Conservation (phyloP, 495 filamentous ascomycete genomes). For the Penicillium dipodomyicola region DNA sequence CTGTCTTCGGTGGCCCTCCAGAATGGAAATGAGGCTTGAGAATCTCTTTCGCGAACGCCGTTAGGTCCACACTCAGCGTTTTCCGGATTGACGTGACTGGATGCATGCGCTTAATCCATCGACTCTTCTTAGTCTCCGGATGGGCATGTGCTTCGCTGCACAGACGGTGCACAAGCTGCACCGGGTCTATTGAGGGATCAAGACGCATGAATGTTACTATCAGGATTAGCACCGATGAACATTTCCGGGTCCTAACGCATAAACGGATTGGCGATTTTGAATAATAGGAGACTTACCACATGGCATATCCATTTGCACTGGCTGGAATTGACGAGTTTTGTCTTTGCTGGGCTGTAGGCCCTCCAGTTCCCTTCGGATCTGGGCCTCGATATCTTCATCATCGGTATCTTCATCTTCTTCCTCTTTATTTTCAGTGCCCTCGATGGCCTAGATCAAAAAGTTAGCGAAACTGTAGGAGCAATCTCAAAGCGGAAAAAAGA, state of each 20-base stretch:
- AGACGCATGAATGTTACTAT: slow-evolving; percentile 44
- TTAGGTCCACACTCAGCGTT: slow-evolving; percentile 72
- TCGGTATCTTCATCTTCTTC: slow-evolving; percentile 39
- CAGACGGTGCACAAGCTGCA: slow-evolving; percentile 71
- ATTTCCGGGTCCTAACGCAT: slow-evolving; percentile 47
- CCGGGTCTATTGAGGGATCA: slow-evolving; percentile 71
- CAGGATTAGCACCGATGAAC: slow-evolving; percentile 23
- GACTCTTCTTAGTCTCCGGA: slow-evolving; percentile 56
- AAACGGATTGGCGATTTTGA: slow-evolving; percentile 8
- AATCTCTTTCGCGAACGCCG: slow-evolving; percentile 67
- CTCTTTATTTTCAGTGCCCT: slow-evolving; percentile 30
- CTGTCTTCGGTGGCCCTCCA: slow-evolving; percentile 47
- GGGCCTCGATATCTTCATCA: slow-evolving; percentile 73
- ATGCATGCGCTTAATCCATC: slow-evolving; percentile 81
- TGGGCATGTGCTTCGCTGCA: slow-evolving; percentile 60
- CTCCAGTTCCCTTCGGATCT: slow-evolving; percentile 75
- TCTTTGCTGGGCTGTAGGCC: slow-evolving; percentile 55
- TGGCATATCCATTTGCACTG: slow-evolving; percentile 68
- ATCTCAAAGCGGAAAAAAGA: not conserved
- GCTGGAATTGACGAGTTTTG: slow-evolving; percentile 53
- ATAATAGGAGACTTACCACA: slow-evolving; percentile 62
- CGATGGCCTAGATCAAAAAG: slow-evolving; percentile 20
- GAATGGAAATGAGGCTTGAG: slow-evolving; percentile 71
- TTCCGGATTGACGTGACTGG: slow-evolving; percentile 74
- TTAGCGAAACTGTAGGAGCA: slow-evolving; percentile 7